phyloP scores from a whole-genome alignment of 345 rosid genomes.

The Salix udensis region DNA sequence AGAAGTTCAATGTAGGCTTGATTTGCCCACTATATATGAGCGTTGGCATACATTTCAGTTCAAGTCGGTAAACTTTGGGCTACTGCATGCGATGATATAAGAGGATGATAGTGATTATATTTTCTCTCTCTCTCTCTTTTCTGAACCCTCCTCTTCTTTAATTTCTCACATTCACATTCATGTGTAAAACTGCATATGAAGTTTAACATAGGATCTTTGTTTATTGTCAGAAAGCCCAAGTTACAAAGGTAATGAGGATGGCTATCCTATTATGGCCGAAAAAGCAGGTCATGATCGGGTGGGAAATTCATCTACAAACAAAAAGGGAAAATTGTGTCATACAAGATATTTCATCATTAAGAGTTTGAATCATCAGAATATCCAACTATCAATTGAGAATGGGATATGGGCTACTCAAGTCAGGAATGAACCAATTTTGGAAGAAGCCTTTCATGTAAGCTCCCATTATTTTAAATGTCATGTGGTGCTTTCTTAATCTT shows the following conservation, averaged over 20 bases:
- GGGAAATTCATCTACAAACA: conserved; percentile 37
- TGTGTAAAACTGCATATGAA: not conserved
- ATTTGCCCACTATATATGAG: too few relatives aligned
- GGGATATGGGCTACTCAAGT: conserved; percentile 99
- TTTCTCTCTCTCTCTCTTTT: not conserved
- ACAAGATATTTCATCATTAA: conserved; percentile 91
- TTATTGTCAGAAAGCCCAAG: conserved; percentile 65
- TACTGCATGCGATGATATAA: not conserved
- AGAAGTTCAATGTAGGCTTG: not conserved
- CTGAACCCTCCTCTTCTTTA: not conserved
- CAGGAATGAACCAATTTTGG: conserved; percentile 94
- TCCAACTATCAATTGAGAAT: conserved; percentile 68
- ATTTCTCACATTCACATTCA: not conserved
- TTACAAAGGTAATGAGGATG: conserved; percentile 50
- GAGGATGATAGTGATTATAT: not conserved
- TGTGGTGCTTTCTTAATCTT: conserved; percentile 24
- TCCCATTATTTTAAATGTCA: conserved; percentile 11
- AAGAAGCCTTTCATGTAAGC: conserved; percentile 90
- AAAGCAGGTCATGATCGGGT: conserved; percentile 37
- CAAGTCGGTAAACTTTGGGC: too few relatives aligned
- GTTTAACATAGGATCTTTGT: not conserved
- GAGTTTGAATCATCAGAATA: conserved; percentile 80
- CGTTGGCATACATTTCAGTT: too few relatives aligned
- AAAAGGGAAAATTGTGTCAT: conserved; percentile 40
- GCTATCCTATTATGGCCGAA: conserved; percentile 41